These are phyloP conservation scores for Falciphora oryzae DNA, from an alignment of 2,329 filamentous ascomycete genomes.

Conservation along the genomic window DNA sequence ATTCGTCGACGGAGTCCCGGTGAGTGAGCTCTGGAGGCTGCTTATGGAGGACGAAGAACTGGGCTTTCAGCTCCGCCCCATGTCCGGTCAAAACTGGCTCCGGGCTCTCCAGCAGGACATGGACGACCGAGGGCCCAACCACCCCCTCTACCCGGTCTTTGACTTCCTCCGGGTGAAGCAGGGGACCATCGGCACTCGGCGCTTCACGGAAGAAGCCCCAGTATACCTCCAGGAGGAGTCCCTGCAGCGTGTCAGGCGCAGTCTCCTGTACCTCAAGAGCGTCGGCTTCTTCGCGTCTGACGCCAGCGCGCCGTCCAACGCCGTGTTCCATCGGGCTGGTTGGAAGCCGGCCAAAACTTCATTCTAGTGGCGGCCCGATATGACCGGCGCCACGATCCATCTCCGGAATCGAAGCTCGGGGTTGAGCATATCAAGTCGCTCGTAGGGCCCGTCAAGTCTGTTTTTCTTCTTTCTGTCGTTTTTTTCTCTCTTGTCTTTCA, in stretches of 20 bases:
- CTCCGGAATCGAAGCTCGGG: too few species aligned
- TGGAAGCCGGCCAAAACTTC: too few species aligned
- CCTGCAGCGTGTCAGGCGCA: background rate
- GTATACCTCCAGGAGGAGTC: background rate
- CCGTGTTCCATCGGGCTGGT: too few species aligned
- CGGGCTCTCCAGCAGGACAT: background rate
- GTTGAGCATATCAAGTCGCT: too few species aligned
- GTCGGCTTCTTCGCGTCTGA: background rate
- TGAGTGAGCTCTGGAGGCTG: background rate
- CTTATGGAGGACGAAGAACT: background rate
- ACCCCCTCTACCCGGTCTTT: background rate
- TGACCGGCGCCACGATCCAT: too few species aligned
- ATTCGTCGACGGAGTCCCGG: slow-evolving; percentile 1
- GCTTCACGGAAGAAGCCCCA: background rate
- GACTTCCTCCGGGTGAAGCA: background rate
- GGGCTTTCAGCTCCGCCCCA: background rate
- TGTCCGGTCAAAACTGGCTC: background rate
- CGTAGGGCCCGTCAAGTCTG: too few species aligned
- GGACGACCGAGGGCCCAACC: background rate
- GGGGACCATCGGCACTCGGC: background rate
- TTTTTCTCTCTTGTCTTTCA: too few species aligned
- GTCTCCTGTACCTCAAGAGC: background rate
- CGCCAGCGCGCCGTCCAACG: too few species aligned
- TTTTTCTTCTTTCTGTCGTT: too few species aligned
- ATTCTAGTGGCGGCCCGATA: too few species aligned